A percentile compares a stretch with the other conserved stretches of the same genome.
These are phyloP conservation scores for Rosa hybrid DNA, from an alignment of 331 rosid genomes.

Conservation along the genomic window DNA sequence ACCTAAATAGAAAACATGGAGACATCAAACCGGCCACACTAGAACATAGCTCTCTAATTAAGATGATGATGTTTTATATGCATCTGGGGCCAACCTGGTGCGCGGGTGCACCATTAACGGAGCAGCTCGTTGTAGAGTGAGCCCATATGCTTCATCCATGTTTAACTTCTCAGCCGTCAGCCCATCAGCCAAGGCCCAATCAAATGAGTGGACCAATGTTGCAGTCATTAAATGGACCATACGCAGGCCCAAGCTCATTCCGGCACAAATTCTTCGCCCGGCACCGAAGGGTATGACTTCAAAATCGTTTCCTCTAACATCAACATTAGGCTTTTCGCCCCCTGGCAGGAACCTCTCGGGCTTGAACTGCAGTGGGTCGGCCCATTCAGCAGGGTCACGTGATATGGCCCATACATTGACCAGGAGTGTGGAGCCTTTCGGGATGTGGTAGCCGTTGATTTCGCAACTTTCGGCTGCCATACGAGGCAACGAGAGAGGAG, in stretches of 20 bases:
- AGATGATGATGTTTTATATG: slow-evolving; percentile 27
- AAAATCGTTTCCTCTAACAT: slow-evolving; percentile 64
- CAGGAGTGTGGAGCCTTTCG: slow-evolving; percentile 64
- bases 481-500: slow-evolving; percentile 84
- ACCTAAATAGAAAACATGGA: too few relatives aligned
- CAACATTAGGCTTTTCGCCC: slow-evolving; percentile 59
- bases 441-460: slow-evolving; percentile 63
- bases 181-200: slow-evolving; percentile 53
- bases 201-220: slow-evolving; percentile 55
- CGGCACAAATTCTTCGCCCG: slow-evolving; percentile 80
- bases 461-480: slow-evolving; percentile 57
- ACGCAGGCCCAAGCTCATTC: slow-evolving; percentile 62
- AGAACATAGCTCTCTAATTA: neutral
- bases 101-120: slow-evolving; percentile 50
- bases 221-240: slow-evolving; percentile 66
- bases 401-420: slow-evolving; percentile 82
- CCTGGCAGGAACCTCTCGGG: slow-evolving; percentile 66
- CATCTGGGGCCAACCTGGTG: slow-evolving; percentile 39
- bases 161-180: slow-evolving; percentile 41
- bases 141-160: slow-evolving; percentile 77
- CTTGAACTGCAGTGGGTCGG: slow-evolving; percentile 49
- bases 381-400: slow-evolving; percentile 70
- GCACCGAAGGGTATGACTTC: slow-evolving; percentile 86
- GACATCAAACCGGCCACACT: too few relatives aligned
- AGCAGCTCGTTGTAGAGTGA: slow-evolving; percentile 58